Conservation (phyloP, 1,284 basidiomycete species). For the Puccinia sorghi region DNA sequence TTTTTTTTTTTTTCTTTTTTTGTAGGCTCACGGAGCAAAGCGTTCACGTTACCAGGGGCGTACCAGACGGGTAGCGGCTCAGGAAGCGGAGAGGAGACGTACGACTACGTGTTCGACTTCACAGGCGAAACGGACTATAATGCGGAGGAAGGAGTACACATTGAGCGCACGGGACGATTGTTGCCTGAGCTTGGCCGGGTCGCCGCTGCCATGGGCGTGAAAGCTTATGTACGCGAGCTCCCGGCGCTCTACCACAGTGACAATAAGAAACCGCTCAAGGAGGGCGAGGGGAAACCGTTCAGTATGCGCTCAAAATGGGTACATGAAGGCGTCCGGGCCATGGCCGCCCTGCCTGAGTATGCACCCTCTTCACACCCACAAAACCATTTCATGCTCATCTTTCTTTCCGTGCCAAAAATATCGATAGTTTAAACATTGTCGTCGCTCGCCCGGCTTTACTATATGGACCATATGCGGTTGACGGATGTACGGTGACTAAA, state of each 20-base stretch:
- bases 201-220: slow-evolving; percentile 31
- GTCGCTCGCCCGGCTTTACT: slow-evolving; percentile 47
- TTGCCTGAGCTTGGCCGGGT: slow-evolving; percentile 44
- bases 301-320: slow-evolving; percentile 50
- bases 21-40: slow-evolving; percentile 40
- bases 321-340: slow-evolving; percentile 49
- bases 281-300: slow-evolving; percentile 50
- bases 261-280: slow-evolving; percentile 50
- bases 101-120: slow-evolving; percentile 51
- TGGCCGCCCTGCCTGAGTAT: slow-evolving; percentile 47
- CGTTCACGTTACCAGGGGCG: slow-evolving; percentile 39
- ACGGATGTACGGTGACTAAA: slow-evolving; percentile 47
- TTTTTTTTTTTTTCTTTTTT: not conserved
- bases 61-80: slow-evolving; percentile 13
- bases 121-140: slow-evolving; percentile 50
- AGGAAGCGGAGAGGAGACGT: slow-evolving; percentile 11
- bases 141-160: slow-evolving; percentile 46
- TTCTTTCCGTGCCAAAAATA: not conserved
- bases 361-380: not conserved
- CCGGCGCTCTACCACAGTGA: slow-evolving; percentile 44
- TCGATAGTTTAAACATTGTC: slow-evolving; percentile 44
- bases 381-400: not conserved
- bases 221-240: slow-evolving; percentile 47
- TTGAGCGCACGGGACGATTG: slow-evolving; percentile 47
- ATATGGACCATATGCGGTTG: slow-evolving; percentile 49